phyloP scores from a whole-genome alignment of 1,139 yeast species.

The Pichia sp. region DNA sequence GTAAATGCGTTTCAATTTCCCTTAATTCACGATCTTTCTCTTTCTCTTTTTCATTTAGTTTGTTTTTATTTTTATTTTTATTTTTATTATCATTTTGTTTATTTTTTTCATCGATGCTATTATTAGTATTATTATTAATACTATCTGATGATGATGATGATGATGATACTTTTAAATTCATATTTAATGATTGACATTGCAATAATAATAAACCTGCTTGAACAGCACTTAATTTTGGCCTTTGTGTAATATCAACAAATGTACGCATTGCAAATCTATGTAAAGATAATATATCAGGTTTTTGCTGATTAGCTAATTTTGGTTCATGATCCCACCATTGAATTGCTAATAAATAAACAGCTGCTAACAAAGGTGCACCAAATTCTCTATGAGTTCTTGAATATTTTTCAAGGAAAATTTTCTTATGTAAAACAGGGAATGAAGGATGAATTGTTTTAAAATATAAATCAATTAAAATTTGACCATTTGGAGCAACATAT shows the following conservation, averaged over 20 bases:
- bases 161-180: not conserved
- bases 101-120: not conserved
- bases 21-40: conserved; percentile 1
- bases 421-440: conserved; percentile 70
- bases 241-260: conserved; percentile 53
- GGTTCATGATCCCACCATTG: conserved; percentile 88
- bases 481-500: conserved; percentile 74
- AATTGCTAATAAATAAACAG: conserved; percentile 66
- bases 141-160: too few species aligned
- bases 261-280: conserved; percentile 53
- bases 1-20: conserved; percentile 5
- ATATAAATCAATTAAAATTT: conserved; percentile 60
- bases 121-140: too few species aligned
- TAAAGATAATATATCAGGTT: conserved; percentile 60
- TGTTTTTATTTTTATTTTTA: not conserved
- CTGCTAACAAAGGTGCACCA: conserved; percentile 70
- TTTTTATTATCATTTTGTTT: not conserved
- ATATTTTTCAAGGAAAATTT: conserved; percentile 71
- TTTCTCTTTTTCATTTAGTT: not conserved
- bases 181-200: conserved; percentile 52
- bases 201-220: conserved; percentile 68
- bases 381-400: conserved; percentile 71
- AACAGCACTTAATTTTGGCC: conserved; percentile 75
- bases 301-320: conserved; percentile 52
- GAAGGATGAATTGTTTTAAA: conserved; percentile 74